A percentile compares a stretch with the other conserved stretches of the same genome.
Conservation (phyloP, 768 basidiomycete genomes). For the Suillus placidus region DNA sequence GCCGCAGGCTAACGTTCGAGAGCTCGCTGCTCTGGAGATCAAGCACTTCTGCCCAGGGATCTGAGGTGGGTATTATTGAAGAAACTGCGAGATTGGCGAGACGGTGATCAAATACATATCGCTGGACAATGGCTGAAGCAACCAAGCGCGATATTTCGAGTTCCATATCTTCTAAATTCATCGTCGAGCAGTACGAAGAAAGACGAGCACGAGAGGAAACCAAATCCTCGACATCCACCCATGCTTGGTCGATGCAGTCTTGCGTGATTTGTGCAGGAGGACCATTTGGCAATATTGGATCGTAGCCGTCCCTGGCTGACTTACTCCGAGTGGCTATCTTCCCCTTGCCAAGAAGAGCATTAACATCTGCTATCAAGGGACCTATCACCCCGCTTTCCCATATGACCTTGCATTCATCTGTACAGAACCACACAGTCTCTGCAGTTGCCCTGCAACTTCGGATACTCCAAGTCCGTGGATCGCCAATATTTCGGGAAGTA, state of each 20-base stretch:
- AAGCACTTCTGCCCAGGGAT: constrained; percentile 52
- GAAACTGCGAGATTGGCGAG: constrained; percentile 15
- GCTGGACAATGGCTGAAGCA: constrained; percentile 51
- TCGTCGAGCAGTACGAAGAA: constrained; percentile 29
- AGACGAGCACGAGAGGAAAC: constrained; percentile 25
- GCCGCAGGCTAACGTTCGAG: constrained; percentile 45
- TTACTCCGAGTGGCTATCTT: constrained; percentile 32
- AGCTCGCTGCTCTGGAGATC: constrained; percentile 63
- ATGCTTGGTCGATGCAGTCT: constrained; percentile 46
- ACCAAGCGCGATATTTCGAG: constrained; percentile 60
- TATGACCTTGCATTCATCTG: constrained; percentile 43
- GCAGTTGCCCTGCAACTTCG: constrained; percentile 35
- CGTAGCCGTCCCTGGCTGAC: constrained; percentile 14
- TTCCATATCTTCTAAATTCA: constrained; percentile 52
- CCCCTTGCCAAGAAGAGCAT: constrained; percentile 40
- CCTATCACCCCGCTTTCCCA: constrained; percentile 46
- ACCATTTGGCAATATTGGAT: constrained; percentile 15
- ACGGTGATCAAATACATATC: constrained; percentile 32
- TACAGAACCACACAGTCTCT: constrained; percentile 61
- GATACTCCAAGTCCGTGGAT: constrained; percentile 47
- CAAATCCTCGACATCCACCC: constrained; percentile 45
- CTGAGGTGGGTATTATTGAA: constrained; percentile 7
- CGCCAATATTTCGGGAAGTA: constrained; percentile 17
- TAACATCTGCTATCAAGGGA: constrained; percentile 34
- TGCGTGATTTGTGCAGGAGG: constrained; percentile 34